Evolutionary conservation across 2,329 filamentous ascomycete genomes (phyloP), one percentile per base, ranked within the genome.

Genomic region (Harringtonia aguacate): DNA sequence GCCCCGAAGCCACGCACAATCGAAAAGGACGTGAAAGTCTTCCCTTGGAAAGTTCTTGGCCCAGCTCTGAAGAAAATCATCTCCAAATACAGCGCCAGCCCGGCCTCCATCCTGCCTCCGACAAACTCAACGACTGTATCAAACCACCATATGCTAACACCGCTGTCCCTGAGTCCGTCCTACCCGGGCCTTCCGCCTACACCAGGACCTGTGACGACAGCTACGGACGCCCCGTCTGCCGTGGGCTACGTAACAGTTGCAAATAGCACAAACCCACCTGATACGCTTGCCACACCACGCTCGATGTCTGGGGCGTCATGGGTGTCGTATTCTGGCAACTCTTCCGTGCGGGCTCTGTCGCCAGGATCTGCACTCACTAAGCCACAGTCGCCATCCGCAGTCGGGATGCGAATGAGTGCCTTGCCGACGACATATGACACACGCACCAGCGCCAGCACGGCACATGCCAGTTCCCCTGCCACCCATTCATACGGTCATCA

Each of bases 1-100:
- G 86, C 84, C 48, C 92, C 92, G 2, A 97, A 97, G 65, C 92
- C 92, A 17, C 77, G 92, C 50, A 95, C 97, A 58, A 98, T 98
- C 52, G 92, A 97, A 69, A 98, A 98, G 68, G 90, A 97, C 57
- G 89, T 98, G 59, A 98, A 98, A 67, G 92, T 97, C 13, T 98
- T 97, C 58, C 84, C 88, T 5, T 98, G 92, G 92, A 92, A 88
- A 63, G 86, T 92, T 48, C 72, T 98, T 36, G 77, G 78, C 39
- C 76, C 80, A 48, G 90, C 92, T 0, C 73, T 98, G 52, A 94
- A 94, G 74, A 98, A 98, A 71, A 97, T 98, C 57, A 94, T 98
- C 60, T 82, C 86, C 56, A 98, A 98, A 83, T 98, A 97, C 61
- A 75, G 70, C 56, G 70, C 70, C n/a, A 70, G 61, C 49, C 67